phyloP scores from a whole-genome alignment of 1,284 basidiomycete genomes.

The Rhodotorula sp. region DNA sequence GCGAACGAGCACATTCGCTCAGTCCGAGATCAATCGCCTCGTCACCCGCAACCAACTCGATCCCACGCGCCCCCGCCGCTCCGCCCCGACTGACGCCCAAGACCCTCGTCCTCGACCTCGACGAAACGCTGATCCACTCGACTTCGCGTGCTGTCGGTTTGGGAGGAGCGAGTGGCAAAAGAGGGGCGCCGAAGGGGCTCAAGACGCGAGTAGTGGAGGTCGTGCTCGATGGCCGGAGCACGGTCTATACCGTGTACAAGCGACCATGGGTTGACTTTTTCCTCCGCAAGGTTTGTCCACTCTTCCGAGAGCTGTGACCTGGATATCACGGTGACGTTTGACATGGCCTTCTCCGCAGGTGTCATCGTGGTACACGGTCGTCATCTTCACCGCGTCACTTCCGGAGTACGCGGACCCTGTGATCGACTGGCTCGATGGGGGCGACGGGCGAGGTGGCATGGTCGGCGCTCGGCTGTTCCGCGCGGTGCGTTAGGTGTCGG shows the following conservation, averaged over 20 bases:
- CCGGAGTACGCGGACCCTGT: slow-evolving; percentile 99
- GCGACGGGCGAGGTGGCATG: slow-evolving; percentile 65
- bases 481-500: slow-evolving; percentile 62
- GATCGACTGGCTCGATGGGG: slow-evolving; percentile 98
- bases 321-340: neutral
- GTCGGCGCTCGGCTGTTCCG: slow-evolving; percentile 85
- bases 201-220: slow-evolving; percentile 93
- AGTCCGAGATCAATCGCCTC: neutral
- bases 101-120: slow-evolving; percentile 90
- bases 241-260: slow-evolving; percentile 98
- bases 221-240: slow-evolving; percentile 79
- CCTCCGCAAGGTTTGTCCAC: slow-evolving; percentile 73
- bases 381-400: slow-evolving; percentile 98
- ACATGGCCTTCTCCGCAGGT: slow-evolving; percentile 60
- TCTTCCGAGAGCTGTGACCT: neutral
- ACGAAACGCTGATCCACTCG: slow-evolving; percentile 97
- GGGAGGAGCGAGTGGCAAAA: neutral
- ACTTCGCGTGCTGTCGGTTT: slow-evolving; percentile 55
- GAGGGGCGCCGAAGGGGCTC: slow-evolving; percentile 39
- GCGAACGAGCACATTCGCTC: too few species aligned
- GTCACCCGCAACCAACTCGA: slow-evolving; percentile 1
- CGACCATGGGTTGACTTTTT: slow-evolving; percentile 96
- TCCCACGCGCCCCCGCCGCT: slow-evolving; percentile 11
- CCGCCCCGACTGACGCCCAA: slow-evolving; percentile 59
- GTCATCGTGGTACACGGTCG: slow-evolving; percentile 96